phyloP scores from a whole-genome alignment of 2,329 filamentous ascomycete genomes.

The Nemania diffusa region DNA sequence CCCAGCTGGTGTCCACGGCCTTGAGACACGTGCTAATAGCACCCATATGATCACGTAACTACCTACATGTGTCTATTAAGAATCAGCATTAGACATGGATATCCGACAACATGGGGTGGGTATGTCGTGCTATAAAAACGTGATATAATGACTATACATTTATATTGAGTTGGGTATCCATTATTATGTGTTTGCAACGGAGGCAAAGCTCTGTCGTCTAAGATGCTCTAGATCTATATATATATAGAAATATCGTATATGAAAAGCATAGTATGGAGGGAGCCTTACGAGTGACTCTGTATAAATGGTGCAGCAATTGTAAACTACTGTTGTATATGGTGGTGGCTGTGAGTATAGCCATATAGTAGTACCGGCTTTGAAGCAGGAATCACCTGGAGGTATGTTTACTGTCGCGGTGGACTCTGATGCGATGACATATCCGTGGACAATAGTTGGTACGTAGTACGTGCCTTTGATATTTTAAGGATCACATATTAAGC shows the following conservation, averaged over 20 bases:
- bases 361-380: background rate
- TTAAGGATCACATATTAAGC: conserved; percentile 12
- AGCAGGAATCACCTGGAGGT: background rate
- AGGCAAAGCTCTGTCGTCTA: conserved; percentile 12
- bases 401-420: background rate
- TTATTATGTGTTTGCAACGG: background rate
- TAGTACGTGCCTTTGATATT: background rate
- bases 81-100: background rate
- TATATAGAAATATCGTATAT: conserved; percentile 25
- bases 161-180: conserved; percentile 24
- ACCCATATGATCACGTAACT: background rate
- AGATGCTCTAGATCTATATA: conserved; percentile 9
- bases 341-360: background rate
- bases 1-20: too few species aligned
- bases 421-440: background rate
- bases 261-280: background rate
- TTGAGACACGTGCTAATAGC: background rate
- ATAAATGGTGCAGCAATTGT: background rate
- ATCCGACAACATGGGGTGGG: background rate
- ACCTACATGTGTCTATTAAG: background rate
- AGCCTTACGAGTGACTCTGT: conserved; percentile 1
- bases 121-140: background rate
- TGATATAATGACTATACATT: background rate
- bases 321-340: background rate
- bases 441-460: background rate